Evolutionary conservation across 257 asterid species (phyloP), one percentile per base, ranked within the genome.

Genomic region (Solanum gandarillasii): DNA sequence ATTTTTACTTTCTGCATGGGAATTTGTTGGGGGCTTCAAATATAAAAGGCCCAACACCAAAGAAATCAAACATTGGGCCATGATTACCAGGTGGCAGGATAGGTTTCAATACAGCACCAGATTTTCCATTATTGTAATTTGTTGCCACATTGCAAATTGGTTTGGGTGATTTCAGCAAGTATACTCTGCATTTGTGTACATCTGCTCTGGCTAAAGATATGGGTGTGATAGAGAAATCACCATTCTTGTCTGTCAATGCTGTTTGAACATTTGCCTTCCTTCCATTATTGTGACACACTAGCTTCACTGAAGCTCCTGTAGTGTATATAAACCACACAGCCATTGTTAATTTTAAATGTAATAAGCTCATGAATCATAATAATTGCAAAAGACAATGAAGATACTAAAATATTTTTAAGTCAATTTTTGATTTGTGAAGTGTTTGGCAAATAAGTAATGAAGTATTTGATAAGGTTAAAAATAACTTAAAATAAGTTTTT

Each of bases 21-120:
- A 78, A 20, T 73, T 86, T 89, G 89, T 88, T 90, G 3, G 86
- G 79, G 23, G 95, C 88, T 87, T 90, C 91, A 31, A 86, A 93
- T 25, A 93, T 91, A 73, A 92, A 92, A 5, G 94, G 95, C 39
- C 94, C 94, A 52, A 92, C 94, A 27, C 72, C 90, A 90, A 67
- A 87, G 52, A 90, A 91, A 14, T 76, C 71, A 29, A 82, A 87
- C 6, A 76, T 11, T 41, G 39, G 84, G 60, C 9, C 9, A 12
- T 88, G 88, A 13, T 55, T 52, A 6, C 46, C n/a, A 2, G 89
- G 88, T 72, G 32, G 34, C 23, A 25, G 62, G 18, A 87, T n/a
- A 4, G 93, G 91, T 38, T 48, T 74, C 86, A 91, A 88, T 41
- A 20, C 25, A 9, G 91, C 94, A 1, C 94, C 94, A 14, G 73